phyloP scores from a whole-genome alignment of 2,329 filamentous ascomycete genomes.

The Phaeosphaeriaceae sp. region DNA sequence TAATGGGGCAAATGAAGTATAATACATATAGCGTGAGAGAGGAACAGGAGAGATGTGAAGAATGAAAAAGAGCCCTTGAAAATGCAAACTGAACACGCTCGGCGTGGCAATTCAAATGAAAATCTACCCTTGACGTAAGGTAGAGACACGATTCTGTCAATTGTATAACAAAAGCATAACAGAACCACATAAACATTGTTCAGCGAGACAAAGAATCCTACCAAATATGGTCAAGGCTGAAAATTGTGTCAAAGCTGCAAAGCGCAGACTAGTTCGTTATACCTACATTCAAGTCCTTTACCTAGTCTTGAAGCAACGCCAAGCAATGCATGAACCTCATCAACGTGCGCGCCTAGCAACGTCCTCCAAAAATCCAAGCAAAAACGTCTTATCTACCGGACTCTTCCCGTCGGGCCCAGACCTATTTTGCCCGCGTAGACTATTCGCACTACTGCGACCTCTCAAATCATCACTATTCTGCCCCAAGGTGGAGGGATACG shows the following conservation, averaged over 20 bases:
- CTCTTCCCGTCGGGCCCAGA: constrained; percentile 33
- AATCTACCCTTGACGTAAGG: too few relatives aligned
- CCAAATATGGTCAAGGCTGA: background rate
- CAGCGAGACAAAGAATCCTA: background rate
- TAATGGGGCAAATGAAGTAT: too few relatives aligned
- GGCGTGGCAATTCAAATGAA: too few relatives aligned
- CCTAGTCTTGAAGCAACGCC: background rate
- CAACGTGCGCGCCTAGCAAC: constrained; percentile 46
- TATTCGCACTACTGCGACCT: constrained; percentile 1
- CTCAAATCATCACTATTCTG: constrained; percentile 8
- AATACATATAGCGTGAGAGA: too few relatives aligned
- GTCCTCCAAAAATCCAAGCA: constrained; percentile 75
- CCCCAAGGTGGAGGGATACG: constrained; percentile 10
- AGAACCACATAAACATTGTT: too few relatives aligned
- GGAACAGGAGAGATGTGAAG: too few relatives aligned
- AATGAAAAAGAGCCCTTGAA: too few relatives aligned
- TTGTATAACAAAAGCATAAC: too few relatives aligned
- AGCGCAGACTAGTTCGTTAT: background rate
- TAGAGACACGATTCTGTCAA: too few relatives aligned
- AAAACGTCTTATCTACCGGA: constrained; percentile 75
- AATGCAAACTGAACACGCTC: too few relatives aligned
- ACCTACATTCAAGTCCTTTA: background rate
- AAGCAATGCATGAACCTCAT: constrained; percentile 6
- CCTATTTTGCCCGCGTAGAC: constrained; percentile 9
- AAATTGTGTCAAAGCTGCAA: background rate